Percentiles rank a stretch among this genome's conserved stretches.
phyloP scores from a whole-genome alignment of 2,329 filamentous ascomycete species.

The Alternaria sp. region DNA sequence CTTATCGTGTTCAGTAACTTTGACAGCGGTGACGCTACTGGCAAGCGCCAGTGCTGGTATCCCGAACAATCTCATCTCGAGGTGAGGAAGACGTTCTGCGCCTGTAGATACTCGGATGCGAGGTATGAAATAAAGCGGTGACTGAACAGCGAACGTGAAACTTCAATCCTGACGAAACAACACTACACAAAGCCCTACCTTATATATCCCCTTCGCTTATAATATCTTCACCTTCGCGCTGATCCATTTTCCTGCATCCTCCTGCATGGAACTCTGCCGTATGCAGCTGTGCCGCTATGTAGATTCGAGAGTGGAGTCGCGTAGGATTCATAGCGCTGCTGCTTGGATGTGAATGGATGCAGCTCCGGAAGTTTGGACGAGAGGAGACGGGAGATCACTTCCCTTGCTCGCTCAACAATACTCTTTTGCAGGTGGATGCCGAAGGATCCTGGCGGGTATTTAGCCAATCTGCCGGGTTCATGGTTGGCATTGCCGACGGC shows the following conservation, averaged over 20 bases:
- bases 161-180: background rate
- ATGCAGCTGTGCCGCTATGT: background rate
- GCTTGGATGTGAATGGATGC: background rate
- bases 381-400: background rate
- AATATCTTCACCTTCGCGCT: background rate
- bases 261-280: background rate
- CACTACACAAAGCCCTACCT: background rate
- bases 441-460: background rate
- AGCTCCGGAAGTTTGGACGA: background rate
- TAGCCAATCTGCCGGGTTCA: background rate
- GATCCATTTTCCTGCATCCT: background rate
- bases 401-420: background rate
- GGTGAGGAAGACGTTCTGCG: background rate
- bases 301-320: background rate
- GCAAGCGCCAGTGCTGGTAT: background rate
- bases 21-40: background rate
- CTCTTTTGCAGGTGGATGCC: background rate
- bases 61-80: background rate
- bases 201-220: background rate
- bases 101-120: background rate
- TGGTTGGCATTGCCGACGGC: background rate
- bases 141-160: no score
- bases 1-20: background rate
- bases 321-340: background rate
- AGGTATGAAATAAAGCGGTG: background rate